These are phyloP conservation scores for Talaromyces funiculosus DNA, from an alignment of 2,329 filamentous ascomycete species.

Conservation along the genomic window DNA sequence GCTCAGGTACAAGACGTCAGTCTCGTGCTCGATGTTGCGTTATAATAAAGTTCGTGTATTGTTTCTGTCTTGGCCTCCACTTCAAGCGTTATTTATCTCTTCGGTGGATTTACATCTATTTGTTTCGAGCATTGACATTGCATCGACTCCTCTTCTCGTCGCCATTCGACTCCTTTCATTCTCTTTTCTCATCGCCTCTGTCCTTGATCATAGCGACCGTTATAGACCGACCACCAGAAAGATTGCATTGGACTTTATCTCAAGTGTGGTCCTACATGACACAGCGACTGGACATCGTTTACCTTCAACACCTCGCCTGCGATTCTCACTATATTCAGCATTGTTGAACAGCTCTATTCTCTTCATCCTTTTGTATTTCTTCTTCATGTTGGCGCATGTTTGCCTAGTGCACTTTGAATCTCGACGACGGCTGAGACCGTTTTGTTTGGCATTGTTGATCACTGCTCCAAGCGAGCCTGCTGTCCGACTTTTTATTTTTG, in stretches of 20 bases:
- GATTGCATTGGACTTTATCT: background rate
- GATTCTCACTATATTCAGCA: slow-evolving; percentile 11
- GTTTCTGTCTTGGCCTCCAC: background rate
- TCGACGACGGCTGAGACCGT: slow-evolving; percentile 14
- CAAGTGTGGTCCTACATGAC: slow-evolving; percentile 7
- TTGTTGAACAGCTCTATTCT: slow-evolving; percentile 11
- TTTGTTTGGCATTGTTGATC: slow-evolving; percentile 6
- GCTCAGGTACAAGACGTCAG: slow-evolving; percentile 90
- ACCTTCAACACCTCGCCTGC: background rate
- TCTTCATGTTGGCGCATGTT: slow-evolving; percentile 6
- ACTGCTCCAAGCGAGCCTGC: slow-evolving; percentile 25
- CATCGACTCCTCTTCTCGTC: background rate
- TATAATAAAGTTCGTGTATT: slow-evolving; percentile 42
- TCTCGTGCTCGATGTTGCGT: slow-evolving; percentile 84
- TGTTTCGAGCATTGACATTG: slow-evolving; percentile 6
- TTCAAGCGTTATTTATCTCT: slow-evolving; percentile 20
- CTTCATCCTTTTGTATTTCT: slow-evolving; percentile 7
- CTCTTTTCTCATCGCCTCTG: slow-evolving; percentile 6
- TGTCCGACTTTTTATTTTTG: slow-evolving; percentile 18
- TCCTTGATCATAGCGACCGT: slow-evolving; percentile 6
- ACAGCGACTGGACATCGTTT: slow-evolving; percentile 7
- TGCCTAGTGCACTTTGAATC: slow-evolving; percentile 8
- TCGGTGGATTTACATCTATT: background rate
- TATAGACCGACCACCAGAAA: slow-evolving; percentile 13
- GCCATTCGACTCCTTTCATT: background rate